Percentiles rank a stretch among this genome's conserved stretches.
Conservation (phyloP, 495 filamentous ascomycete genomes). For the Penicillium longicatenatum region DNA sequence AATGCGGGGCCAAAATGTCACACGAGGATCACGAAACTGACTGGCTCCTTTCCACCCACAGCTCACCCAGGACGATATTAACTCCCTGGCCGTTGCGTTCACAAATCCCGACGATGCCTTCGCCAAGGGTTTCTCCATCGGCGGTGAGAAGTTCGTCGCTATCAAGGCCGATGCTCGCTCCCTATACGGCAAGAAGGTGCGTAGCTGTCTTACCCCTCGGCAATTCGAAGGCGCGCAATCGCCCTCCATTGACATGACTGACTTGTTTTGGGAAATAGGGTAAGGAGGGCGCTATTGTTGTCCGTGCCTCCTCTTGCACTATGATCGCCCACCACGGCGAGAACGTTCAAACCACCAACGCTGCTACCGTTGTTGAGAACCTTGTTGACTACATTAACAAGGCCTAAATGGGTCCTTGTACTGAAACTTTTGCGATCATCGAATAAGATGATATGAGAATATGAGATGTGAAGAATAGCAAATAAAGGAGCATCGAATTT, state of each 20-base stretch:
- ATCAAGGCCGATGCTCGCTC: slow-evolving; percentile 73
- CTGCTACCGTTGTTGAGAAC: slow-evolving; percentile 42
- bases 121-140: slow-evolving; percentile 65
- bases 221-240: background rate
- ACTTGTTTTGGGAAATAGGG: slow-evolving; percentile 55
- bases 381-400: slow-evolving; percentile 50
- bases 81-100: slow-evolving; percentile 36
- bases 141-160: slow-evolving; percentile 69
- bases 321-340: slow-evolving; percentile 86
- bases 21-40: background rate
- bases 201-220: background rate
- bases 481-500: slow-evolving; percentile 26
- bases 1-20: slow-evolving; percentile 10
- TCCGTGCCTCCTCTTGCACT: slow-evolving; percentile 82
- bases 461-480: slow-evolving; percentile 33
- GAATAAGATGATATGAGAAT: slow-evolving; percentile 19
- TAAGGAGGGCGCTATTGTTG: slow-evolving; percentile 74
- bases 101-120: slow-evolving; percentile 31
- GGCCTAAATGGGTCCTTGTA: slow-evolving; percentile 20
- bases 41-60: slow-evolving; percentile 13
- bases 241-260: slow-evolving; percentile 1
- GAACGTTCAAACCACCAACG: slow-evolving; percentile 54
- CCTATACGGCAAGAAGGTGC: slow-evolving; percentile 85
- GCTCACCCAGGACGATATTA: slow-evolving; percentile 45
- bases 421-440: slow-evolving; percentile 12